Base-by-base conservation (phyloP, 23 red algal species). In the Pyropia haitanensis region DNA sequence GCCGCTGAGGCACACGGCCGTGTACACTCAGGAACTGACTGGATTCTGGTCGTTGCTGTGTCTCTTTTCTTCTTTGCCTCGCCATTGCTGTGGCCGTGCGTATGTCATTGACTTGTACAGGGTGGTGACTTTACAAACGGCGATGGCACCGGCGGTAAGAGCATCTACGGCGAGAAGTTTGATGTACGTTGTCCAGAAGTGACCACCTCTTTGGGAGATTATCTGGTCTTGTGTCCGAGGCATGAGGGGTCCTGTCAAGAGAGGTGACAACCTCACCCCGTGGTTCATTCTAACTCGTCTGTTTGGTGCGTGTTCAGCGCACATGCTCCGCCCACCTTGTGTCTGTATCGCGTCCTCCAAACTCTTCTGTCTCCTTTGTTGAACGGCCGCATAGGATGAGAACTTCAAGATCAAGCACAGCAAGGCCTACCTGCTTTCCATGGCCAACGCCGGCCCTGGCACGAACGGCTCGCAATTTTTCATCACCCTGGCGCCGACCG, bases 391-490 rank as follows among this genome's bases (percentile, higher is more conserved):
- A 12, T 13, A 62, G 15, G 91, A 96, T 34, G 91, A 96, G 34
- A 96, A 96, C 76, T 96, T 96, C 60, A 78, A 78, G 59, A 56
- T 96, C 24, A 83, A 72, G 73, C 82, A 88, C 60, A 20, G 61
- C 64, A 27, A 61, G 24, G 49, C 44, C 51, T 53, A 50, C 33
- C 23, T 54, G 27, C 51, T 76, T 21, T 82, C 83, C 56, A 71
- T 88, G 77, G 54, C 85, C 70, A 87, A 96, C 61, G 91, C 91
- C 0, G 91, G 91, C 39, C 68, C 77, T 15, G 69, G 82, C 53
- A 96, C 91, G 5, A 85, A 85, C 53, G 80, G 80, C 22, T 82
- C 83, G 4, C 91, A 96, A 28, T 96, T 96, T 67, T 96, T 96
- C 66, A 72, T 82, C 27, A 73, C 70, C 13, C 75, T 86, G 30